Evolutionary conservation across 2,329 filamentous ascomycete species (phyloP).

Genomic region (Fusarium succisae): DNA sequence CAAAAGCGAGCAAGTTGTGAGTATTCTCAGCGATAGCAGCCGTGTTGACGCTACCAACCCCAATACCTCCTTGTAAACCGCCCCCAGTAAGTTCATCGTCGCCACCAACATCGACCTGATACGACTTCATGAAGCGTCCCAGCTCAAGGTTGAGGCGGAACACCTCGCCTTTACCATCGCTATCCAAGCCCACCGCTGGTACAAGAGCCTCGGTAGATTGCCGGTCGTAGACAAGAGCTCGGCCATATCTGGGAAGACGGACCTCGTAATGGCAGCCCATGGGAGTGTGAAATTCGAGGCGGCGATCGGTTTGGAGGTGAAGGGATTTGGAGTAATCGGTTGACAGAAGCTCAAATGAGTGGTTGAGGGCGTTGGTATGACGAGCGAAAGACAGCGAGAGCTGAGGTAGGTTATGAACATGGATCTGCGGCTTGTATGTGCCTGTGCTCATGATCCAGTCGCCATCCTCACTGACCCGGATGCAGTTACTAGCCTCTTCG

Average conservation of each 20-base stretch:
- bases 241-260: slow-evolving; percentile 91
- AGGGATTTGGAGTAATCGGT: slow-evolving; percentile 93
- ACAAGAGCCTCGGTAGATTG: slow-evolving; percentile 85
- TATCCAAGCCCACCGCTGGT: slow-evolving; percentile 86
- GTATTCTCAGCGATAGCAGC: slow-evolving; percentile 87
- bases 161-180: slow-evolving; percentile 88
- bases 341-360: slow-evolving; percentile 88
- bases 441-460: slow-evolving; percentile 98
- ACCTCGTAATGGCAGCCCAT: slow-evolving; percentile 87
- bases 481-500: slow-evolving; percentile 90
- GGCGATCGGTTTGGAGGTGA: slow-evolving; percentile 91
- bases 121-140: slow-evolving; percentile 93
- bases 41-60: slow-evolving; percentile 86
- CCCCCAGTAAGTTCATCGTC: slow-evolving; percentile 79
- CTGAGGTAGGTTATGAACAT: slow-evolving; percentile 94
- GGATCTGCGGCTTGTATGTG: slow-evolving; percentile 75
- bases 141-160: slow-evolving; percentile 92
- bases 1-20: slow-evolving; percentile 91
- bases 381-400: slow-evolving; percentile 92
- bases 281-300: slow-evolving; percentile 91
- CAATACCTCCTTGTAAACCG: slow-evolving; percentile 86
- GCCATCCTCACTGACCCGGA: slow-evolving; percentile 92
- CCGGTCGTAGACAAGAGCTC: slow-evolving; percentile 86
- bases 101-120: slow-evolving; percentile 87
- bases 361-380: slow-evolving; percentile 91